Evolutionary conservation across 2,329 filamentous ascomycete genomes (phyloP), one percentile per base, ranked within the genome.

Genomic region (Helotiales sp.): DNA sequence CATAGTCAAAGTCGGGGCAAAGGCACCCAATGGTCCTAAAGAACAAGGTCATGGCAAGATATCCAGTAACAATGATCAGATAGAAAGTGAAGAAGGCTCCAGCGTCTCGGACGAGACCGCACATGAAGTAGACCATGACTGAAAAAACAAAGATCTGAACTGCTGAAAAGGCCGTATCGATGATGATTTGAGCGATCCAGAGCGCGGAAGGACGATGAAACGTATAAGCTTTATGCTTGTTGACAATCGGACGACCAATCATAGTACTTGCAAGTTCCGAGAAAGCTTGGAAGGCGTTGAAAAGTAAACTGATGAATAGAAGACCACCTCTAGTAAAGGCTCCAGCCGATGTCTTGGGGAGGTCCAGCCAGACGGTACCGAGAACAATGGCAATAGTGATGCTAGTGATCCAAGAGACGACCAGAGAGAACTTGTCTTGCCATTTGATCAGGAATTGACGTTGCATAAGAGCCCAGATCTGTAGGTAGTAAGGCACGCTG

Each of bases 211-310:
- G 91, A 31, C 90, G 81, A 70, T 95, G 88, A 69, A 96, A 93
- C 0, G 90, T 88, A 66, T 91, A 96, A 0, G 89, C 87, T 57
- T 88, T 86, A 72, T 96, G 91, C 71, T 95, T 96, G 71, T 92
- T 91, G 59, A 96, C 82, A 34, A 96, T 89, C 0, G 86, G 81
- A 8, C 91, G 81, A 1, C 88, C 90, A 15, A 86, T 75, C 89
- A 95, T 93, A 1, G 88, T 89, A 10, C 81, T 80, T 0, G 81
- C 88, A 0, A 96, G 75, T 71, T 96, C 91, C 0, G 87, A 84
- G 69, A 95, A 93, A 24, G 91, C 89, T 69, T 91, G 87, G 73
- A 96, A 93, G n/a, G 89, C 88, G 71, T 93, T 93, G 80, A 93
- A 93, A 4, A 96, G 75, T 1, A 96, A 81, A 22, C 88, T 79